Base-by-base conservation (phyloP, 2,329 filamentous ascomycete species). In the Colletotrichum coccodes region DNA sequence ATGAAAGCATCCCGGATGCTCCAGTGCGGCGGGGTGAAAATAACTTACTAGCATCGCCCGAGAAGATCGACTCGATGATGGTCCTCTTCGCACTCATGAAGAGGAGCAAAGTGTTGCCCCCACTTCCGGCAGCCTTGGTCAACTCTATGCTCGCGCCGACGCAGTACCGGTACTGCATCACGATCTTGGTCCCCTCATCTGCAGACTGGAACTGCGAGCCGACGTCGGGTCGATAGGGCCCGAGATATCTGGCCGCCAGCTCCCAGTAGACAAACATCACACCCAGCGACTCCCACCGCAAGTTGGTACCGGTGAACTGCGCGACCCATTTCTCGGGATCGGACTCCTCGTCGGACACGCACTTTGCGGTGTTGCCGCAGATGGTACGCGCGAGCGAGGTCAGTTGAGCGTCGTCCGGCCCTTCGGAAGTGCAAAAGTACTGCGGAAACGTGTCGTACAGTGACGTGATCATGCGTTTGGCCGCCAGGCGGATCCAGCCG, bases 201-300 rank as follows among this genome's bases (percentile, higher is more conserved):
- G 56, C 42, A 18, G 23, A 30, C 12, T 52, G 36, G 14, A 44
- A 60, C 0, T 60, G 30, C 28, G 56, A 56, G 4, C 54, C 54
- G 12, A 50, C 47, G 16, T 69, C 66, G 4, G 54, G 66, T n/a
- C 66, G 54, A 42, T 60, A 66, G 9, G 61, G 61, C 7, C 61
- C 61, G 26, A 66, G 40, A 21, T 50, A 65, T 23, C 66, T 54
- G 8, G 54, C 66, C 28, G 61, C 58, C 23, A 68, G n/a, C 52
- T 72, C 70, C 70, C 72, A 73, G 54, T 71, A 72, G 7, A 65
- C 71, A 28, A 78, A 84, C 1, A 83, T 71, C 12, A 84, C 60
- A 0, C 82, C 83, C 1, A 85, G 61, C 0, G 80, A 78, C 60
- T 85, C 83, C 83, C 83, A 85, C 1, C 83, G 77, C 23, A 82